These are phyloP conservation scores for Solanum sejunctum DNA, from an alignment of 257 asterid species.

Conservation along the genomic window DNA sequence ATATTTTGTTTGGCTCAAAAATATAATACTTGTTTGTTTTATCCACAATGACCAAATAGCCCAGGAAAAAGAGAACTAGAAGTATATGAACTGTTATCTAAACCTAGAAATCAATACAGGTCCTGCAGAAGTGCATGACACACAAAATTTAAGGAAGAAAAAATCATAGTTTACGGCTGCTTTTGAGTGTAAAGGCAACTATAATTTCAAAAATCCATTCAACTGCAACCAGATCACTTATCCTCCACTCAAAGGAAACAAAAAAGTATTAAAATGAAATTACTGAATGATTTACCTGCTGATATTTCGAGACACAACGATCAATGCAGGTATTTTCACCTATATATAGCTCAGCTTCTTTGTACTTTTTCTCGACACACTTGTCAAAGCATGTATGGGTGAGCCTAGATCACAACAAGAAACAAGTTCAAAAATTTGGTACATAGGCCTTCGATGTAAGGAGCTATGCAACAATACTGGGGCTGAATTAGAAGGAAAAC, in stretches of 20 bases:
- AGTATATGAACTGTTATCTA: background rate
- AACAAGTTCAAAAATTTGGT: background rate
- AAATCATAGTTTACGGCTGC: background rate
- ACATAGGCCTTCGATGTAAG: background rate
- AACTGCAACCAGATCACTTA: background rate
- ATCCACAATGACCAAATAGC: background rate
- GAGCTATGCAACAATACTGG: background rate
- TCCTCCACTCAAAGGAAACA: background rate
- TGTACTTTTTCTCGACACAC: conserved; percentile 30
- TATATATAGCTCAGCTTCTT: conserved; percentile 25
- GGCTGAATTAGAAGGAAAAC: background rate
- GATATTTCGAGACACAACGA: conserved; percentile 40
- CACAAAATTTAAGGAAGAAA: background rate
- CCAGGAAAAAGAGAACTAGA: background rate
- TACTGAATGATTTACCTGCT: conserved; percentile 21
- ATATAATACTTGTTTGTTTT: background rate
- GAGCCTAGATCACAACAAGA: conserved; percentile 19
- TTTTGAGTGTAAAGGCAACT: background rate
- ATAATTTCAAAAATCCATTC: background rate
- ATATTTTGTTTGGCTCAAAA: background rate
- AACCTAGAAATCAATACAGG: background rate
- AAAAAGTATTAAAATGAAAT: background rate
- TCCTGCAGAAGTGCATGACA: background rate
- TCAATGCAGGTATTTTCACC: conserved; percentile 46
- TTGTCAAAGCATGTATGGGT: conserved; percentile 30